Conservation (phyloP, 164 flowering plant species). For the Tetracentron sinense region DNA sequence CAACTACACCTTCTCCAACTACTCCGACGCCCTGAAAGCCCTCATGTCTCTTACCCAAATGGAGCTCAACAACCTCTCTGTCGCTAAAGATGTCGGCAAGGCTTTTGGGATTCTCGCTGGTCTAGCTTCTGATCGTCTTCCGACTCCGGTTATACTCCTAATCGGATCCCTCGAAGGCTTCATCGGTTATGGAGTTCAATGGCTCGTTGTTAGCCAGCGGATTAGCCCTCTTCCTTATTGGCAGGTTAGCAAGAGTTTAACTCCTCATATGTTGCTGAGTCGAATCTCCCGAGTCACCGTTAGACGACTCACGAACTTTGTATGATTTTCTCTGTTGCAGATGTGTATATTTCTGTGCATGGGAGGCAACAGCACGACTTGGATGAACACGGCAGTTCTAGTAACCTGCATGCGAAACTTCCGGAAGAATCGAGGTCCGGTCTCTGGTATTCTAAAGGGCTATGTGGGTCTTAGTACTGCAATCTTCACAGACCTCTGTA, state of each 20-base stretch:
- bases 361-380: conserved; percentile 95
- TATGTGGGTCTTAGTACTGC: conserved; percentile 85
- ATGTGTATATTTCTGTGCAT: conserved; percentile 78
- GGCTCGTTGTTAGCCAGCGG: conserved; percentile 69
- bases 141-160: conserved; percentile 57
- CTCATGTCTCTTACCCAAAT: conserved; percentile 71
- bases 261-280: too few relatives aligned
- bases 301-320: too few relatives aligned
- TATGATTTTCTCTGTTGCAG: conserved; percentile 23
- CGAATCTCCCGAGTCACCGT: too few relatives aligned
- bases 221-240: conserved; percentile 70
- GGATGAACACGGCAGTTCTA: conserved; percentile 95
- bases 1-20: conserved; percentile 61
- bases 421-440: conserved; percentile 75
- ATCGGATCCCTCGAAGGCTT: conserved; percentile 76
- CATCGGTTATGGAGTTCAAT: conserved; percentile 77
- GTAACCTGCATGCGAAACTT: conserved; percentile 86
- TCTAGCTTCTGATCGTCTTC: conserved; percentile 55
- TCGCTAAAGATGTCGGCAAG: conserved; percentile 79
- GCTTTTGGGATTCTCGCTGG: conserved; percentile 83
- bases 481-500: conserved; percentile 73
- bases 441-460: conserved; percentile 82
- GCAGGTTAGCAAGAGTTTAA: conserved; percentile 49
- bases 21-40: conserved; percentile 64
- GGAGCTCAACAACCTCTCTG: conserved; percentile 69